Conservation (phyloP, 108 stramenopile species). For the Bacterosira constricta region DNA sequence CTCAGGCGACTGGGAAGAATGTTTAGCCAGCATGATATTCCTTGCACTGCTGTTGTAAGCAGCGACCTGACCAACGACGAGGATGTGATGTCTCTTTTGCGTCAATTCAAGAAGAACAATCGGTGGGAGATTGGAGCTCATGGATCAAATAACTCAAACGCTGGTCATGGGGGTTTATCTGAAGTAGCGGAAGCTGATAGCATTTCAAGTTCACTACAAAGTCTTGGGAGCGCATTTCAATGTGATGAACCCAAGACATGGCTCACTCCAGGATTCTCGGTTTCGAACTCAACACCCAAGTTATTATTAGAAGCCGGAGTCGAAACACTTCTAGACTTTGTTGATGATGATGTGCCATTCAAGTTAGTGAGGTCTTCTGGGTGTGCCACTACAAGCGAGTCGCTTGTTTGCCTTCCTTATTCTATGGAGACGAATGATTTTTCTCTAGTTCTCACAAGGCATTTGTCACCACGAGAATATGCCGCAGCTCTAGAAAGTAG, state of each 20-base stretch:
- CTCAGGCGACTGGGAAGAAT: conserved; percentile 18
- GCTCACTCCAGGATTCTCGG: conserved; percentile 39
- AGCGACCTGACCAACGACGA: conserved; percentile 19
- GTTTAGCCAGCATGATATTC: conserved; percentile 24
- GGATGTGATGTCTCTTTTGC: conserved; percentile 16
- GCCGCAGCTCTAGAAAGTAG: conserved; percentile 34
- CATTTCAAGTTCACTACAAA: conserved; percentile 7
- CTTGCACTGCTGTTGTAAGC: conserved; percentile 40
- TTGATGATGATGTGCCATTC: conserved; percentile 30
- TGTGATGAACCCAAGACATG: conserved; percentile 15
- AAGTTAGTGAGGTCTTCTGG: background rate
- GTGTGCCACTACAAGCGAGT: background rate
- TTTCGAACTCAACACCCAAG: conserved; percentile 21
- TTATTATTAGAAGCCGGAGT: conserved; percentile 16
- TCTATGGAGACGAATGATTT: conserved; percentile 43
- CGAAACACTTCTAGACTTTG: conserved; percentile 32
- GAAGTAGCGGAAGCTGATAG: background rate
- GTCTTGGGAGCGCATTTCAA: conserved; percentile 12
- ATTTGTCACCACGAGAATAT: conserved; percentile 23
- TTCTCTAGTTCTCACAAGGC: conserved; percentile 28
- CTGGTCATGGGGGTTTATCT: conserved; percentile 5
- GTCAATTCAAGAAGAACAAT: background rate
- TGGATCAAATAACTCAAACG: conserved; percentile 28
- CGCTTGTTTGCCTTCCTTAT: conserved; percentile 34
- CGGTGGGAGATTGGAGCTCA: conserved; percentile 41